Evolutionary conservation across 352 stramenopile species (phyloP), one percentile per base, ranked within the genome.

Genomic region (Phytophthora sp.): DNA sequence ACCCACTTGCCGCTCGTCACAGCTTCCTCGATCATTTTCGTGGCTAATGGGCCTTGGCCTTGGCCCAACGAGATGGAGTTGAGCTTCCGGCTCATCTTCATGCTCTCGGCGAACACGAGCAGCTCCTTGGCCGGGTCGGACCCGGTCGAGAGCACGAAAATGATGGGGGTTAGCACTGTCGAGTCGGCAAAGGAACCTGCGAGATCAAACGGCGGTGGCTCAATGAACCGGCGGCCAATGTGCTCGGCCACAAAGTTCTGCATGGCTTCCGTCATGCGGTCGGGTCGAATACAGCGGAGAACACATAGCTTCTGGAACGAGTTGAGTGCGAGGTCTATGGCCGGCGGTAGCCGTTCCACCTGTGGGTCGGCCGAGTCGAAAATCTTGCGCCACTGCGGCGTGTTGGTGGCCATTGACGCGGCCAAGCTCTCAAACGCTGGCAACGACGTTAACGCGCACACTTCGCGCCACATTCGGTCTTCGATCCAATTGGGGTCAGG

Each of bases 81-180:
- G 36, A 98, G 77, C n/a, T 95, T 96, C 13, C 71, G 83, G 35
- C 92, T 86, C 89, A 95, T 96, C 24, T 88, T 87, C 39, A 89
- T 90, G 4, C 68, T 85, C 59, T 82, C 75, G 0, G 94, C 94
- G 68, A 98, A 98, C 24, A 89, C 86, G 15, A 98, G 87, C 45
- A 98, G 66, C 57, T 98, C 94, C 52, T 96, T 96, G 9, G 94
- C 97, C 12, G 94, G 94, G 66, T 98, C 94, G 0, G 94, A 97
- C n/a, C 94, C 94, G 16, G 91, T 95, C 1, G 90, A 98, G 0
- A 98, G 71, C 27, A 98, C 90, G 44, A 98, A 98, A 30, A 98
- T 98, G 18, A 97, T 82, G 1, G 94, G 94, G 1, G 94, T 98
- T 33, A 79, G 85, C 15, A 93, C 79, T 9, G 84, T 95, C 20